Percentiles rank a stretch among this genome's conserved stretches.
Conservation (phyloP, 2,329 filamentous ascomycete genomes). For the Diaporthe amygdali region DNA sequence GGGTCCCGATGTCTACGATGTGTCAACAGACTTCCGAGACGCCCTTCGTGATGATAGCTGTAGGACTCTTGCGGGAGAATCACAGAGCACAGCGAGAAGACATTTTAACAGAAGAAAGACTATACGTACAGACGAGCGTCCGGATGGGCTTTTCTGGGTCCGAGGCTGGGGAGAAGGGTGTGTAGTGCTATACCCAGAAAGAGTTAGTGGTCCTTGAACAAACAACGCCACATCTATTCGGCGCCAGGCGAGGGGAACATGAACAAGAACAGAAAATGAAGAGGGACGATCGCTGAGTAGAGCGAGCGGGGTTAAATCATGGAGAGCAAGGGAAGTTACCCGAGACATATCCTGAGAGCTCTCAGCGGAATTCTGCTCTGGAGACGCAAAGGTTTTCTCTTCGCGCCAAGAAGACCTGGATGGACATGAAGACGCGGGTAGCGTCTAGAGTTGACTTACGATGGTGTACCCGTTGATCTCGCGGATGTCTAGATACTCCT, state of each 20-base stretch:
- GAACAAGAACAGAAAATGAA: neutral
- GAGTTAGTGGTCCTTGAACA: neutral
- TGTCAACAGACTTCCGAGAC: conserved; percentile 40
- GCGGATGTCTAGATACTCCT: conserved; percentile 88
- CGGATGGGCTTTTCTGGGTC: conserved; percentile 11
- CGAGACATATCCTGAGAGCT: conserved; percentile 14
- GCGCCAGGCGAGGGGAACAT: neutral
- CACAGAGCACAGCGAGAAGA: neutral
- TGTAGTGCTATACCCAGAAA: conserved; percentile 65
- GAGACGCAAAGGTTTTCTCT: neutral
- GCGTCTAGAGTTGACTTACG: conserved; percentile 8
- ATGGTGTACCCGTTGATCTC: conserved; percentile 98
- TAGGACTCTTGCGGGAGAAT: no score
- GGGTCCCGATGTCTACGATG: conserved; percentile 93
- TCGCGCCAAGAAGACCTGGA: neutral
- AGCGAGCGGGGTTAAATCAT: neutral
- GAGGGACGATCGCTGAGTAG: neutral
- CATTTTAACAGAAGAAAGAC: neutral
- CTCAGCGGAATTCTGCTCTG: neutral
- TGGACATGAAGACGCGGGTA: neutral
- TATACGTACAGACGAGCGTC: conserved; percentile 19
- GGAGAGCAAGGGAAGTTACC: neutral
- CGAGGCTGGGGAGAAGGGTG: conserved; percentile 73
- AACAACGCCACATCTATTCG: neutral
- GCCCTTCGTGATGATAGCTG: neutral